Evolutionary conservation across 345 rosid species (phyloP).

Genomic region (Eucalyptus erythrocorys): DNA sequence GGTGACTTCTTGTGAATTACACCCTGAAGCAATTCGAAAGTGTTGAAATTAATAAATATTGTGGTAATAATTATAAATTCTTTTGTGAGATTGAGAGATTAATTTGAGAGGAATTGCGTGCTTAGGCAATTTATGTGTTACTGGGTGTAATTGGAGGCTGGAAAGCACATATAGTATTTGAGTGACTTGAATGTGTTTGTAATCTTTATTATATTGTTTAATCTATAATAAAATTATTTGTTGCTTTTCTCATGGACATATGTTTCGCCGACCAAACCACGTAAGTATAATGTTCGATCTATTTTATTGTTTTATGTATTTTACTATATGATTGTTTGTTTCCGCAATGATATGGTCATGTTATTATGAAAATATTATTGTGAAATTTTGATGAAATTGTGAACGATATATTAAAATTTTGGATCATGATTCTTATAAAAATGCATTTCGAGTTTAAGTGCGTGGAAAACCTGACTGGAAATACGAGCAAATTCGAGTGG

Average conservation of each 20-base stretch:
- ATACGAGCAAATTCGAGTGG: not conserved
- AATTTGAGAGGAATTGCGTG: not conserved
- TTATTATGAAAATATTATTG: rapidly evolving
- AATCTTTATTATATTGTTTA: too few species aligned
- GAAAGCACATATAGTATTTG: not conserved
- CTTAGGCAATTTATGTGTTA: not conserved
- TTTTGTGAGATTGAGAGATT: not conserved
- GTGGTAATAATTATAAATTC: not conserved
- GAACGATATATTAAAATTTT: not conserved
- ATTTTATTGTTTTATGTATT: too few species aligned
- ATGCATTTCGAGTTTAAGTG: not conserved
- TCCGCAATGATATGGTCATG: not conserved
- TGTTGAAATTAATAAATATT: not conserved
- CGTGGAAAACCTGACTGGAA: not conserved
- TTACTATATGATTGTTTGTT: too few species aligned
- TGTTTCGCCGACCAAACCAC: not conserved
- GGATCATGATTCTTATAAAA: not conserved
- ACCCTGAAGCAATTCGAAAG: not conserved
- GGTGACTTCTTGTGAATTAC: not conserved
- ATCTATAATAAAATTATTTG: too few species aligned
- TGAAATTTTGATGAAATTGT: not conserved
- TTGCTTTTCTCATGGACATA: not conserved
- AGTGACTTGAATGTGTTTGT: not conserved
- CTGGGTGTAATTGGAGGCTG: not conserved
- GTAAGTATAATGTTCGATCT: not conserved